Conservation (phyloP, 2,329 filamentous ascomycete genomes). For the Fusarium solani-melongenae region DNA sequence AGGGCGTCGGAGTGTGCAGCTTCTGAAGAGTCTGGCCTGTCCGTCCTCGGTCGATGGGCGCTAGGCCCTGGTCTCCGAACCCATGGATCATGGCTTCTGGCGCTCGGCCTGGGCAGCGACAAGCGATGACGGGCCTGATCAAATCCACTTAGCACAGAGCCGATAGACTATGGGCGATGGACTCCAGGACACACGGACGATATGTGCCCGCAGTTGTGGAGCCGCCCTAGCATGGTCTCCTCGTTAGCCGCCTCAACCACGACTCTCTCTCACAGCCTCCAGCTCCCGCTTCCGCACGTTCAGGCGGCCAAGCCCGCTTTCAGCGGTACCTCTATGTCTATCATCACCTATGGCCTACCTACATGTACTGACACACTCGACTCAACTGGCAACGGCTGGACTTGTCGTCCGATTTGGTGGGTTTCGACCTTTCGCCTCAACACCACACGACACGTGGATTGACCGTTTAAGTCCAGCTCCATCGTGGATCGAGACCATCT, state of each 20-base stretch:
- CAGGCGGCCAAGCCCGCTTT: neutral
- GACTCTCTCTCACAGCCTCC: constrained; percentile 3
- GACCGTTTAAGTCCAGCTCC: constrained; percentile 5
- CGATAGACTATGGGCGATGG: constrained; percentile 13
- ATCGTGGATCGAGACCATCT: neutral
- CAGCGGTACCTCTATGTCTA: neutral
- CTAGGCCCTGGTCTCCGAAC: constrained; percentile 35
- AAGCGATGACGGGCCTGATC: neutral
- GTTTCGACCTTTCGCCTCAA: constrained; percentile 6
- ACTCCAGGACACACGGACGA: constrained; percentile 9
- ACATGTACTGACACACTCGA: neutral
- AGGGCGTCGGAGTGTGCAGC: constrained; percentile 21
- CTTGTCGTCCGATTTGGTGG: neutral
- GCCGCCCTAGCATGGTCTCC: constrained; percentile 5
- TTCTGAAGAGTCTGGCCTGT: constrained; percentile 26
- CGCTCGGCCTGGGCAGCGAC: constrained; percentile 1
- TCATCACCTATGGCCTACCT: neutral
- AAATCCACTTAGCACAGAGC: constrained; percentile 4
- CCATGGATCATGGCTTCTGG: constrained; percentile 24
- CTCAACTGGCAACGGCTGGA: constrained; percentile 9
- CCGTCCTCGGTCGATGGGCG: constrained; percentile 21
- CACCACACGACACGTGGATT: constrained; percentile 1
- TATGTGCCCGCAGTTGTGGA: constrained; percentile 16
- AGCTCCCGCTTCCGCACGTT: constrained; percentile 15
- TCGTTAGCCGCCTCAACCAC: constrained; percentile 33